Conservation (phyloP, 345 rosid species). For the Carallia pectinifolia region DNA sequence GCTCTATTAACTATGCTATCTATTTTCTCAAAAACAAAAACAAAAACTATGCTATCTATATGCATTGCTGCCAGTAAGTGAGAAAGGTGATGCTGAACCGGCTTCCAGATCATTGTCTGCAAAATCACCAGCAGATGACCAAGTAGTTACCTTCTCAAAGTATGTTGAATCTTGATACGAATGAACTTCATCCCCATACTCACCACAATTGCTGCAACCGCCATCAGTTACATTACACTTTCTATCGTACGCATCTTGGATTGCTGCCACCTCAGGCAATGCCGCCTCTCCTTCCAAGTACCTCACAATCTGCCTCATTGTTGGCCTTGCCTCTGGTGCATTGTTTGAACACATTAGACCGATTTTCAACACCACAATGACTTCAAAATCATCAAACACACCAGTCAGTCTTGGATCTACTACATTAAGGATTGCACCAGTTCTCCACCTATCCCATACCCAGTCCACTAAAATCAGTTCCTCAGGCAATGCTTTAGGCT, state of each 20-base stretch:
- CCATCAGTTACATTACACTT: constrained; percentile 22
- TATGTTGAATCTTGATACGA: constrained; percentile 40
- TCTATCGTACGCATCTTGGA: constrained; percentile 44
- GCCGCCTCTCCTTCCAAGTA: constrained; percentile 58
- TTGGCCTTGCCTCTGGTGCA: constrained; percentile 57
- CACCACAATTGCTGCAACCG: constrained; percentile 11
- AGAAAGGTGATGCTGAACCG: constrained; percentile 29
- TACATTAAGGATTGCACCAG: constrained; percentile 56
- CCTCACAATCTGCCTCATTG: constrained; percentile 72
- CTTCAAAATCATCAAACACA: constrained; percentile 60
- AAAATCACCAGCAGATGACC: constrained; percentile 35
- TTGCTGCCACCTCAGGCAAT: constrained; percentile 16
- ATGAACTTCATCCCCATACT: constrained; percentile 51
- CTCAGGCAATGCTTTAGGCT: constrained; percentile 73
- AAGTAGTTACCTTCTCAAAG: constrained; percentile 35
- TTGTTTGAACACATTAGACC: constrained; percentile 79
- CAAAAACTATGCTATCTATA: constrained; percentile 13
- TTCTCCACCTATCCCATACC: constrained; percentile 81
- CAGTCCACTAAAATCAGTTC: constrained; percentile 89
- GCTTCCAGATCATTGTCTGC: constrained; percentile 47
- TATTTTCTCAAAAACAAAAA: no score
- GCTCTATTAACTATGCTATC: background rate
- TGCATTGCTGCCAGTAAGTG: constrained; percentile 26
- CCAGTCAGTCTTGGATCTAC: constrained; percentile 67
- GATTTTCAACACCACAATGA: constrained; percentile 54